Percentiles rank a stretch among this genome's conserved stretches.
These are phyloP conservation scores for Fusarium succisae DNA, from an alignment of 2,329 filamentous ascomycete genomes.

Conservation along the genomic window DNA sequence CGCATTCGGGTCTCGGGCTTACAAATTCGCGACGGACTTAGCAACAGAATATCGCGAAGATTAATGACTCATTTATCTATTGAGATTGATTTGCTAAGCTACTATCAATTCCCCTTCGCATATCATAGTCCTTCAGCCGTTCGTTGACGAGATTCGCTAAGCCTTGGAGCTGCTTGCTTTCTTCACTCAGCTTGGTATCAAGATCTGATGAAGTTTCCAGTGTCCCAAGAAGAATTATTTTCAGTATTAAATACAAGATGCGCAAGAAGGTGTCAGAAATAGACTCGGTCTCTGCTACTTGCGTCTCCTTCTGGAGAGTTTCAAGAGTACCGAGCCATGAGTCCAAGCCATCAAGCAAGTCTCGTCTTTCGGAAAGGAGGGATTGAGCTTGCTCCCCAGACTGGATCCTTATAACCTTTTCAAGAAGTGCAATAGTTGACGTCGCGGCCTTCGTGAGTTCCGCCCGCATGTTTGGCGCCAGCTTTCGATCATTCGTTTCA, in stretches of 20 bases:
- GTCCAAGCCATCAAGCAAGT: conserved; percentile 45
- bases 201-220: conserved; percentile 44
- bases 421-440: conserved; percentile 47
- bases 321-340: conserved; percentile 48
- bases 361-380: conserved; percentile 45
- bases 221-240: conserved; percentile 47
- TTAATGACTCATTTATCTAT: neutral
- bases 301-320: conserved; percentile 25
- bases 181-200: conserved; percentile 41
- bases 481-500: conserved; percentile 39
- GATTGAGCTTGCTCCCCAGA: conserved; percentile 34
- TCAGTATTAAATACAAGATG: conserved; percentile 48
- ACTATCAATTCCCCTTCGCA: neutral
- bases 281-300: conserved; percentile 31
- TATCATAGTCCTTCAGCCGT: conserved; percentile 46
- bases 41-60: accelerated
- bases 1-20: neutral
- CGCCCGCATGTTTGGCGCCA: conserved; percentile 51
- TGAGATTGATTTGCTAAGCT: too few species aligned
- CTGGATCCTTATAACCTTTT: conserved; percentile 40
- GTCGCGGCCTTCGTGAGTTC: conserved; percentile 47
- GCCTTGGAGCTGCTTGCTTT: conserved; percentile 46
- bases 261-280: conserved; percentile 49
- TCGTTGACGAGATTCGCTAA: conserved; percentile 44
- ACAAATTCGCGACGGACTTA: neutral